Percentiles rank a stretch among this genome's conserved stretches.
Evolutionary conservation across 164 flowering plant genomes (phyloP).

Genomic region (Stephania cephalantha): DNA sequence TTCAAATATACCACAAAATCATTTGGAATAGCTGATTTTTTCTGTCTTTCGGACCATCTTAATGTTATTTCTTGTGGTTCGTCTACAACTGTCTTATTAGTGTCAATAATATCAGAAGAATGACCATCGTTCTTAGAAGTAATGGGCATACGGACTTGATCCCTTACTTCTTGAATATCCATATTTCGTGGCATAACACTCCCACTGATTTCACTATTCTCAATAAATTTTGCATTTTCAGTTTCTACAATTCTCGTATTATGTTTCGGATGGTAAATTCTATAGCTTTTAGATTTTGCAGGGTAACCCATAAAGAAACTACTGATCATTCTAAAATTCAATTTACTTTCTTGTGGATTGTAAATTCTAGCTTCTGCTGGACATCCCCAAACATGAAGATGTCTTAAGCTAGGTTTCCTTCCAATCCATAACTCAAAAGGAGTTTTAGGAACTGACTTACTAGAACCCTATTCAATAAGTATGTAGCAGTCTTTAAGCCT

Average conservation of each 20-base stretch:
- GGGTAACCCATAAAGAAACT: background rate
- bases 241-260: slow-evolving; percentile 2
- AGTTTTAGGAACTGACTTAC: too few relatives aligned
- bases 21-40: background rate
- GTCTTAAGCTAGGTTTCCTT: slow-evolving; percentile 2
- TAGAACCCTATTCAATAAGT: too few relatives aligned
- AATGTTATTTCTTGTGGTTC: background rate
- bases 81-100: background rate
- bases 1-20: too few relatives aligned
- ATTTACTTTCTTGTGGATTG: slow-evolving; percentile 1
- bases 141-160: background rate
- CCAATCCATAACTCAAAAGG: too few relatives aligned
- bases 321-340: background rate
- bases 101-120: background rate
- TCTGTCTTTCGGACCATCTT: background rate
- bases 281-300: background rate
- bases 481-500: too few relatives aligned
- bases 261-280: background rate
- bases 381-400: slow-evolving; percentile 3
- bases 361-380: slow-evolving; percentile 1
- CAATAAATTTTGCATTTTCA: background rate
- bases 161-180: background rate
- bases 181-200: background rate
- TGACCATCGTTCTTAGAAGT: background rate
- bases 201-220: background rate